Evolutionary conservation across 129 eudicot species (phyloP).

Genomic region (Escallonia herrerae): DNA sequence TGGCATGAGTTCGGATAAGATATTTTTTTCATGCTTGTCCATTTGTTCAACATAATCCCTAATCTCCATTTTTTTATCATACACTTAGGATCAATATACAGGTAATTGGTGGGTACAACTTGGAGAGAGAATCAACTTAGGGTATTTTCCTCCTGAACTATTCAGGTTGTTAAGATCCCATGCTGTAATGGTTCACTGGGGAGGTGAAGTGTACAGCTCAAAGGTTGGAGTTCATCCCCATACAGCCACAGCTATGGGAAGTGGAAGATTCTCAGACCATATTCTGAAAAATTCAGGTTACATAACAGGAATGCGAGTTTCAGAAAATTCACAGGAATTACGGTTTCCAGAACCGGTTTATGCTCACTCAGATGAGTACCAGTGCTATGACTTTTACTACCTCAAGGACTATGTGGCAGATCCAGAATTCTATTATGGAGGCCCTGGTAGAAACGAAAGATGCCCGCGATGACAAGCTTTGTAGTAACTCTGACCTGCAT

Average conservation of each 20-base stretch:
- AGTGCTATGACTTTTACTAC: constrained; percentile 40
- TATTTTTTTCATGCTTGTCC: too few species aligned
- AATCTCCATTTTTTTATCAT: too few species aligned
- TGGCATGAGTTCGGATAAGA: too few species aligned
- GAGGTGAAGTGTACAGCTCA: constrained; percentile 66
- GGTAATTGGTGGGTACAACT: constrained; percentile 60
- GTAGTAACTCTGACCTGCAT: too few species aligned
- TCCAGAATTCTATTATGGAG: constrained; percentile 73
- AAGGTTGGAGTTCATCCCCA: constrained; percentile 48
- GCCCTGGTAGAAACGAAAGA: constrained; percentile 56
- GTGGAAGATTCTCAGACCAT: constrained; percentile 26
- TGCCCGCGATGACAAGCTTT: constrained; percentile 28
- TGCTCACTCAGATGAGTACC: constrained; percentile 42
- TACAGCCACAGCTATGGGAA: constrained; percentile 53
- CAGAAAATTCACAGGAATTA: constrained; percentile 25
- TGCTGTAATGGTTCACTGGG: constrained; percentile 56
- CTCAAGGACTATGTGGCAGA: constrained; percentile 46
- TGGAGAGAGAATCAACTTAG: constrained; percentile 47
- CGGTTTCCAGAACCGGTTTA: constrained; percentile 47
- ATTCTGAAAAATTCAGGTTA: constrained; percentile 28
- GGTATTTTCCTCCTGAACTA: constrained; percentile 63
- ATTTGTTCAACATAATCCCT: too few species aligned
- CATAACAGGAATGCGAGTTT: constrained; percentile 44
- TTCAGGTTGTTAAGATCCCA: constrained; percentile 26
- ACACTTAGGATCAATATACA: constrained; percentile 51